phyloP scores from a whole-genome alignment of 192 early-diverging fungal genomes.

The Coemansia sp. region DNA sequence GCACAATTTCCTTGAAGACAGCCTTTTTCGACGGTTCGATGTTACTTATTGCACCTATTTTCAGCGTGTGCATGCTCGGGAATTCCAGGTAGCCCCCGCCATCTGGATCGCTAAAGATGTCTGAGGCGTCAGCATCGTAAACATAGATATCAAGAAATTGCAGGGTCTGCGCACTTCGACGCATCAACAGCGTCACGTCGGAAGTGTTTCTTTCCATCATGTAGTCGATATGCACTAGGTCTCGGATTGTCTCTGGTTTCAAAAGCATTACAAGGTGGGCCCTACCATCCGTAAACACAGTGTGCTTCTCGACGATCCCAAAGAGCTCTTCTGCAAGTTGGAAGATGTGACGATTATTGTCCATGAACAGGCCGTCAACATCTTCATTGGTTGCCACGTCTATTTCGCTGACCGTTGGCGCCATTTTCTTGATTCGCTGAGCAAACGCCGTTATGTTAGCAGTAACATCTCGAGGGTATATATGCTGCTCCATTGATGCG shows the following conservation, averaged over 20 bases:
- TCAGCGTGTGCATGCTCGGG: not conserved
- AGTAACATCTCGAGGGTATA: not conserved
- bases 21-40: not conserved
- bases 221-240: not conserved
- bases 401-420: not conserved
- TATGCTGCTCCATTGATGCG: too few species aligned
- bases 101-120: not conserved
- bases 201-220: not conserved
- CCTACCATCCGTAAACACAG: not conserved
- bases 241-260: not conserved
- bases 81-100: not conserved
- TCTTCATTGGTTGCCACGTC: not conserved
- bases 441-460: not conserved
- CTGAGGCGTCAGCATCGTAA: not conserved
- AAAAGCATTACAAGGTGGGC: too few species aligned
- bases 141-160: not conserved
- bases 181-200: not conserved
- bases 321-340: not conserved
- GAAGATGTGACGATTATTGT: not conserved
- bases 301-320: not conserved
- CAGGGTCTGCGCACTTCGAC: not conserved
- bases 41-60: not conserved
- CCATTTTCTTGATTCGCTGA: not conserved
- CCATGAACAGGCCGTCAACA: not conserved
- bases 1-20: not conserved